Base-by-base conservation (phyloP, 83 land plant species). In the Picea engelmannii region DNA sequence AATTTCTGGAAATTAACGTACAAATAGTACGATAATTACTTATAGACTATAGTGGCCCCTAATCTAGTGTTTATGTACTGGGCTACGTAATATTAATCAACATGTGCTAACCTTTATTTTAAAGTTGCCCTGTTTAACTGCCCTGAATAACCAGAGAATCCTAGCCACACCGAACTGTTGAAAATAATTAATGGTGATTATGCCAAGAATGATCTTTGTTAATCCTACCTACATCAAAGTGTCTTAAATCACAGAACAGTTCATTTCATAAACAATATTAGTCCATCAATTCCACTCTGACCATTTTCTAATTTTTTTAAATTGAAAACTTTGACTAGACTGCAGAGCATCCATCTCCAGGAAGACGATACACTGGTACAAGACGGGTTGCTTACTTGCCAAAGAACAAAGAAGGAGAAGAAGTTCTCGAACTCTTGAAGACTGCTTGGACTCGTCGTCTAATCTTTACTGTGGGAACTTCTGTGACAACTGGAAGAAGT, bases 331-430 rank as follows among this genome's bases (percentile, higher is more conserved):
- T 23, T 52, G 40, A 6, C 4, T 17, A 83, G 84, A 62, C 69
- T 44, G 55, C 82, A 62, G 84, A 78, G 61, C 84, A 83, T 38
- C 84, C 84, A 65, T 40, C 49, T 78, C 81, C 84, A 44, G 84
- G 84, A 49, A 49, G 16, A 15, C 76, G 12, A 13, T 83, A 83
- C 79, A 78, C 55, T 35, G 84, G 84, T 62, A 83, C 84, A 44
- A 62, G 81, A 47, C 60, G 84, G 18, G 70, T 78, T 49, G 84
- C 84, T 16, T 83, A 78, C 70, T 59, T 83, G 64, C 84, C 84
- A 0, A 83, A 66, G 67, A 78, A 83, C 79, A 83, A 65, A 65
- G 84, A 83, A 31, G 81, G 84, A 24, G 84, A 83, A 79, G 84
- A 83, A 78, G 81, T 83, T 63, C 81, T 83, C 25, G 74, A 58